Evolutionary conservation across 495 filamentous ascomycete species (phyloP).

Genomic region (Neurospora sp.): DNA sequence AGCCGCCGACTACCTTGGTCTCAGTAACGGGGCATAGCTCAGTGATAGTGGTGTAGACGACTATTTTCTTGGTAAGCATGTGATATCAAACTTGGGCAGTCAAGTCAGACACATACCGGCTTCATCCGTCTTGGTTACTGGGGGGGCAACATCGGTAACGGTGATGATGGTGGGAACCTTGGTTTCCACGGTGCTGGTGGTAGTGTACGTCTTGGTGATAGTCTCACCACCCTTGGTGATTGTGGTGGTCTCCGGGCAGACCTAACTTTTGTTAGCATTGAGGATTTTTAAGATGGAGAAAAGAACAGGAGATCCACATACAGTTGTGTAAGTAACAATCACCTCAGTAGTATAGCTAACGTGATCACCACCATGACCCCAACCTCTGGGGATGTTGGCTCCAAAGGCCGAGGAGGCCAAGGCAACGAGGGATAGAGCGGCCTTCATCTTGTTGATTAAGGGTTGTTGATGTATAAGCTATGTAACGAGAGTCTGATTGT

Average conservation of each 20-base stretch:
- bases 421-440: conserved; percentile 26
- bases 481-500: conserved; percentile 15
- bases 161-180: conserved; percentile 16
- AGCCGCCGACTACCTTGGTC: conserved; percentile 32
- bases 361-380: conserved; percentile 18
- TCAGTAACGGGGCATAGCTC: conserved; percentile 33
- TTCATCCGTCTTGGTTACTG: conserved; percentile 13
- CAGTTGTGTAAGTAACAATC: conserved; percentile 30
- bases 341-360: conserved; percentile 29
- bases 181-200: conserved; percentile 28
- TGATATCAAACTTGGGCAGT: not conserved
- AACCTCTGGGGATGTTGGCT: conserved; percentile 12
- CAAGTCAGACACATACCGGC: conserved; percentile 1
- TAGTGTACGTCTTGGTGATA: conserved; percentile 36
- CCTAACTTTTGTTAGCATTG: not conserved
- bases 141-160: conserved; percentile 13
- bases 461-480: conserved; percentile 3
- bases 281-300: not conserved
- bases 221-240: conserved; percentile 26
- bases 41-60: conserved; percentile 30
- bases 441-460: conserved; percentile 28
- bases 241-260: conserved; percentile 34
- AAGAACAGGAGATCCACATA: not conserved
- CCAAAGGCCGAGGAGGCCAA: conserved; percentile 32
- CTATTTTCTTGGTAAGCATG: not conserved